phyloP scores from a whole-genome alignment of 116 monocot species.

The Cymodocea nodosa region DNA sequence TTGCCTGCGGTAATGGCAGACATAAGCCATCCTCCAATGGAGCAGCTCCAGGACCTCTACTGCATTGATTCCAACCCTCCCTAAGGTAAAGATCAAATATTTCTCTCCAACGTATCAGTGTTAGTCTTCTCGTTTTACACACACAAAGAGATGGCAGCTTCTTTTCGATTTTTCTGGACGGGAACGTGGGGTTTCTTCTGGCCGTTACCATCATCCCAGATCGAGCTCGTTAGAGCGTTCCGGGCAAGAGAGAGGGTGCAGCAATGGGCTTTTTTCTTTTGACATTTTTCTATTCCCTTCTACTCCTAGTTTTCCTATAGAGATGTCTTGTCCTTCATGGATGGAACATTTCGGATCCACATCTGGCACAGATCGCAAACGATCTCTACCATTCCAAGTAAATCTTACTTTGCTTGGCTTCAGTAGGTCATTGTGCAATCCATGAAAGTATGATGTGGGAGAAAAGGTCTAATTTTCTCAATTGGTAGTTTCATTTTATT shows the following conservation, averaged over 20 bases:
- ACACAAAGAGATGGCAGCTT: no score
- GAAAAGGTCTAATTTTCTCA: neutral
- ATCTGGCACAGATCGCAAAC: constrained; percentile 29
- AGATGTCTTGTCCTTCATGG: constrained; percentile 8
- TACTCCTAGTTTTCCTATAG: constrained; percentile 8
- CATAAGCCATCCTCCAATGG: constrained; percentile 85
- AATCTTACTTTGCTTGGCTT: neutral
- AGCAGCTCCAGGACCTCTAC: constrained; percentile 93
- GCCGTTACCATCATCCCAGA: no score
- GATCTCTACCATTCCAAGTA: constrained; percentile 72
- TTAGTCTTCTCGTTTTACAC: no score
- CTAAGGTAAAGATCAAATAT: constrained; percentile 30
- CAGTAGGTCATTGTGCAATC: neutral
- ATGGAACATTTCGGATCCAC: constrained; percentile 17
- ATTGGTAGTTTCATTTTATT: neutral
- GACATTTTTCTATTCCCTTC: constrained; percentile 12
- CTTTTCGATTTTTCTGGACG: constrained; percentile 1
- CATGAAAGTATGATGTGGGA: no score
- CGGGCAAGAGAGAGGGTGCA: neutral
- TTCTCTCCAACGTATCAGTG: no score
- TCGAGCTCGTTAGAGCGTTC: no score
- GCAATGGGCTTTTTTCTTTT: constrained; percentile 3
- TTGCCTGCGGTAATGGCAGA: constrained; percentile 46
- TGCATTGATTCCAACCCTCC: constrained; percentile 95
- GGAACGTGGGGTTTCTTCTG: no score